Percentiles rank a stretch among this genome's conserved stretches.
These are phyloP conservation scores for Debaryomyces psychrophilus DNA, from an alignment of 1,139 yeast genomes.

Conservation along the genomic window DNA sequence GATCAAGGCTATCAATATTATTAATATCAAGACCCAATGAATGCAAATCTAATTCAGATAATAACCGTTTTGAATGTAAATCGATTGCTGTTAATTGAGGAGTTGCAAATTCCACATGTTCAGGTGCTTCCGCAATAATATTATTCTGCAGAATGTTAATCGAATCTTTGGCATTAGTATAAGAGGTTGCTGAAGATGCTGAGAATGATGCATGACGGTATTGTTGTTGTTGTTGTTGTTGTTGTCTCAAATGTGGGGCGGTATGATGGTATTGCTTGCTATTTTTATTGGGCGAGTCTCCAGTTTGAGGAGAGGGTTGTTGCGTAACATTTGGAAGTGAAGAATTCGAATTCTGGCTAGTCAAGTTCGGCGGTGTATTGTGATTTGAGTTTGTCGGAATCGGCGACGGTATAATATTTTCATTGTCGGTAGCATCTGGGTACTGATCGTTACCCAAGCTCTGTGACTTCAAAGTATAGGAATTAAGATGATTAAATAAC, in stretches of 20 bases:
- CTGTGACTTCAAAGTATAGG: slow-evolving; percentile 10
- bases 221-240: slow-evolving; percentile 12
- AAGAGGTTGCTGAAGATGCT: slow-evolving; percentile 75
- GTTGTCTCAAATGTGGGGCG: slow-evolving; percentile 13
- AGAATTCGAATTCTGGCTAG: slow-evolving; percentile 2
- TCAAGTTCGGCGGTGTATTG: slow-evolving; percentile 26
- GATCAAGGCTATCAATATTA: slow-evolving; percentile 34
- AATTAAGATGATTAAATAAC: slow-evolving; percentile 20
- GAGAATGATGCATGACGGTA: slow-evolving; percentile 76
- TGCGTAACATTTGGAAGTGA: slow-evolving; percentile 9
- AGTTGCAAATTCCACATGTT: slow-evolving; percentile 76
- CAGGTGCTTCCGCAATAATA: slow-evolving; percentile 46
- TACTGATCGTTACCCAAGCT: not conserved
- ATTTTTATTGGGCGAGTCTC: slow-evolving; percentile 16
- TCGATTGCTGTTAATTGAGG: slow-evolving; percentile 60
- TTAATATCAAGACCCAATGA: slow-evolving; percentile 40
- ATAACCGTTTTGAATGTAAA: slow-evolving; percentile 22
- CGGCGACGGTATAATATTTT: slow-evolving; percentile 26
- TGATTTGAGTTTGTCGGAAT: slow-evolving; percentile 26
- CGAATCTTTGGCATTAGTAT: slow-evolving; percentile 57
- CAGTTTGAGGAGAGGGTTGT: slow-evolving; percentile 16
- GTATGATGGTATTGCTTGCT: slow-evolving; percentile 7
- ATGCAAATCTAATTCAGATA: slow-evolving; percentile 30
- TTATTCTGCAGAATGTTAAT: slow-evolving; percentile 31
- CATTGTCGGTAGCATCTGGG: slow-evolving; percentile 2